Percentiles rank a stretch among this genome's conserved stretches.
Conservation (phyloP, 2,329 filamentous ascomycete genomes). For the Fusarium goolgardi region DNA sequence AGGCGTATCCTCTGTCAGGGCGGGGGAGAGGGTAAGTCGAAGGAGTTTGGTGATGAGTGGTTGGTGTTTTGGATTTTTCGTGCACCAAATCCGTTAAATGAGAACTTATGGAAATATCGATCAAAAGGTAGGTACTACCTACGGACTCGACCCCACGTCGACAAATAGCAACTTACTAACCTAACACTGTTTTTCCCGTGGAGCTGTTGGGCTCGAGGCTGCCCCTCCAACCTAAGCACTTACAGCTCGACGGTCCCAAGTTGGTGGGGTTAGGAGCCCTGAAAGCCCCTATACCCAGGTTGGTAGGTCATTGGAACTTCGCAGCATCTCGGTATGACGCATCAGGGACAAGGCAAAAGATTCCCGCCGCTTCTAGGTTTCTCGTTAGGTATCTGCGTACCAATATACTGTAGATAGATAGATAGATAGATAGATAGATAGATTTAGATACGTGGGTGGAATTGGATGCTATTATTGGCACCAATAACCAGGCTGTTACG, state of each 20-base stretch:
- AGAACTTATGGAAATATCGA: conserved; percentile 37
- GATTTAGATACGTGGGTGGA: not conserved
- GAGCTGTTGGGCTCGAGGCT: conserved; percentile 7
- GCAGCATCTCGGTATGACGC: conserved; percentile 22
- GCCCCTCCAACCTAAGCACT: not conserved
- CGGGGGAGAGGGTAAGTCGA: conserved; percentile 7
- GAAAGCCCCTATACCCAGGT: conserved; percentile 6
- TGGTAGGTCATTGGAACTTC: conserved; percentile 7
- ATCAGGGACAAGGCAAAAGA: conserved; percentile 6
- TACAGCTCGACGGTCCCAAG: not conserved
- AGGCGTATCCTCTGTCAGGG: conserved; percentile 30
- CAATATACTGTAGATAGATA: not conserved
- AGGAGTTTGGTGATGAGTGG: conserved; percentile 18
- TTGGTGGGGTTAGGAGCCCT: conserved; percentile 43
- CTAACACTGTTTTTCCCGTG: conserved; percentile 16
- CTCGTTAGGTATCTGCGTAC: not conserved
- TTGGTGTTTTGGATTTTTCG: conserved; percentile 36
- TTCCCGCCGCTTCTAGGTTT: no score
- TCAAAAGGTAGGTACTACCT: not conserved
- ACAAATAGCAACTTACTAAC: conserved; percentile 32
- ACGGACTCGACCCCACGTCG: conserved; percentile 41
- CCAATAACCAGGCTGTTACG: not conserved
- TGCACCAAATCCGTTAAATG: conserved; percentile 37
- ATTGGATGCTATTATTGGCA: not conserved
- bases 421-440: no score